Conservation (phyloP, 257 asterid species). For the Anisodus tanguticus region DNA sequence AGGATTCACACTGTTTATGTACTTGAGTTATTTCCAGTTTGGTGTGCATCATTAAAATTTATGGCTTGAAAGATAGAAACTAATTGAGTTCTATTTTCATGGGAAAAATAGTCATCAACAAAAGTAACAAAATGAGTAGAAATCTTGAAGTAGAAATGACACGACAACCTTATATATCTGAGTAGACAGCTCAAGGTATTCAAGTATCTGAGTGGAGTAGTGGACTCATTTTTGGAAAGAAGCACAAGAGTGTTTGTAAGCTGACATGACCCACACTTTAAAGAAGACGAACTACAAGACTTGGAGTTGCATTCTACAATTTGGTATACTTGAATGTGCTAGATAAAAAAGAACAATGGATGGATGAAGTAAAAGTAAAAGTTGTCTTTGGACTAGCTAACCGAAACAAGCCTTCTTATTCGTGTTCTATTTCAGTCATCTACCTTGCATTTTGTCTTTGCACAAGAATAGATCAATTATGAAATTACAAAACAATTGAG, state of each 20-base stretch:
- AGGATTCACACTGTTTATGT: neutral
- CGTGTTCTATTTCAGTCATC: neutral
- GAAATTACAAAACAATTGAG: neutral
- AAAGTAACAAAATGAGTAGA: neutral
- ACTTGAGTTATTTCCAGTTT: neutral
- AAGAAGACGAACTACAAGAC: neutral
- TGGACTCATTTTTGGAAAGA: neutral
- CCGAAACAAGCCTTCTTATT: neutral
- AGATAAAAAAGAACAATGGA: neutral
- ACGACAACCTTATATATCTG: neutral
- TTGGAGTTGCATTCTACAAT: neutral
- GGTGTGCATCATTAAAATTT: neutral
- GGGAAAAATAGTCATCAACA: neutral
- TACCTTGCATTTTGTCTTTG: neutral
- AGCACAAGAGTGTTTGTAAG: neutral
- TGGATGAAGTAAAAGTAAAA: neutral
- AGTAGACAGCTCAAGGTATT: neutral
- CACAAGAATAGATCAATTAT: neutral
- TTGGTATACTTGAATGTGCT: neutral
- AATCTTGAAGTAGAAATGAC: conserved; percentile 14
- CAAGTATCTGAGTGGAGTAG: neutral
- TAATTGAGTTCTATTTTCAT: neutral
- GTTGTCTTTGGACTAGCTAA: neutral
- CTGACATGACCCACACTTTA: neutral
- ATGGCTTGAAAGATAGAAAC: neutral